Conservation (phyloP, 2,329 filamentous ascomycete species). For the Macrophomina tecta region DNA sequence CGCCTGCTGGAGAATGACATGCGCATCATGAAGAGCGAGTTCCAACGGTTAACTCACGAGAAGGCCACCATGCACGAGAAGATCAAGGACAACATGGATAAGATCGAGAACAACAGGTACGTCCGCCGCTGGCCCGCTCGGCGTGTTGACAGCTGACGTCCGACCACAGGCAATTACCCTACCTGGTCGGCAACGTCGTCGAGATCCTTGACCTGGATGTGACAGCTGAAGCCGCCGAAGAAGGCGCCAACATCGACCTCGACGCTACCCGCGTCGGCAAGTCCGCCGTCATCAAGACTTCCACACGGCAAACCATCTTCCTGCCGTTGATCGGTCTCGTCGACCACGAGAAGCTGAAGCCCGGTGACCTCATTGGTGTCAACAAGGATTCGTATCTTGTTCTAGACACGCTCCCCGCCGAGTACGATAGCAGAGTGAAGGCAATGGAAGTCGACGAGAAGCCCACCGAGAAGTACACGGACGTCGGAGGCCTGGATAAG, state of each 20-base stretch:
- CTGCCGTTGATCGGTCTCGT: constrained; percentile 95
- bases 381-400: constrained; percentile 99
- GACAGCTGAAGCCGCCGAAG: constrained; percentile 92
- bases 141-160: neutral
- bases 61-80: constrained; percentile 96
- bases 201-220: constrained; percentile 97
- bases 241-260: constrained; percentile 97
- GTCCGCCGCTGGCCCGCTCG: constrained; percentile 33
- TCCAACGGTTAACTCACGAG: constrained; percentile 90
- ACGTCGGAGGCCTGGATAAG: constrained; percentile 96
- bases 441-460: constrained; percentile 99
- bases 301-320: constrained; percentile 97
- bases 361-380: constrained; percentile 94
- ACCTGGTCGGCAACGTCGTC: constrained; percentile 97
- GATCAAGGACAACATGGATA: constrained; percentile 98
- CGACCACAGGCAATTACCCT: constrained; percentile 82
- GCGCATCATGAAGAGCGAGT: constrained; percentile 98
- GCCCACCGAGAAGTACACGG: constrained; percentile 97
- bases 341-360: constrained; percentile 92
- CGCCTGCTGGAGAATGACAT: constrained; percentile 96
- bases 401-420: constrained; percentile 92
- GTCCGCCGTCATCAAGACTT: constrained; percentile 99
- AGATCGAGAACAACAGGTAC: constrained; percentile 98
- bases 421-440: constrained; percentile 98
- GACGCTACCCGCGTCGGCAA: constrained; percentile 97